Base-by-base conservation (phyloP, 2,329 filamentous ascomycete species). In the Neonectria coccinea region DNA sequence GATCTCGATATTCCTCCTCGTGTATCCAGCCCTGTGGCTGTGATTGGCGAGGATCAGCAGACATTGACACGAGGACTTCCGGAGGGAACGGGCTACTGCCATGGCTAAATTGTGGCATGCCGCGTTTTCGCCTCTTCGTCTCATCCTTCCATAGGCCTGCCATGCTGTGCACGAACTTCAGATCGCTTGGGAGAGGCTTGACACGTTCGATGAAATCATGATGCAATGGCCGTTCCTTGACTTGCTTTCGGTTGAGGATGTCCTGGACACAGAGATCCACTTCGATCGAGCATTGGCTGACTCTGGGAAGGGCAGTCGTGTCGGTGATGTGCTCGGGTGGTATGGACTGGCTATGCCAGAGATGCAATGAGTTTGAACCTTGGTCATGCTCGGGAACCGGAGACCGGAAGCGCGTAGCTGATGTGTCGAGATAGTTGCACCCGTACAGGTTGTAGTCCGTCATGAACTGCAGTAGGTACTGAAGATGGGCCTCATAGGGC, bases 381-480 rank as follows among this genome's bases (percentile, higher is more conserved):
- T 90, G 85, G n/a, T 89, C 82, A 72, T 88, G 89, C 9, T 86
- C 81, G 0, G 94, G 94, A 2, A 97, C 83, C 0, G 94, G 94
- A 2, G 84, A 83, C 59, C 96, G 88, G 75, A 97, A 97, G 29
- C 81, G 84, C 1, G 90, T 88, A 67, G 88, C 92, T 10, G 83
- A 83, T 54, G 89, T 91, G 63, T 95, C 88, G 68, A 98, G 89
- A 73, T 95, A 97, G 60, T 89, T 91, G 76, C 96, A 99, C 7
- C 97, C 97, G 77, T 97, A 98, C 70, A 99, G 83, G 76, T 97
- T 99, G 83, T 97, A 99, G 78, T 99, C 97, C 68, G 91, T 92
- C 96, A 99, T 98, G 88, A 97, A 99, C 79, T 99, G 97, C 10
- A 96, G 85, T 9, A 97, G 81, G 76, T 94, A 98, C 75, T 97